Base-by-base conservation (phyloP, 805 yeast species). In the Maudiozyma saulgeensis region DNA sequence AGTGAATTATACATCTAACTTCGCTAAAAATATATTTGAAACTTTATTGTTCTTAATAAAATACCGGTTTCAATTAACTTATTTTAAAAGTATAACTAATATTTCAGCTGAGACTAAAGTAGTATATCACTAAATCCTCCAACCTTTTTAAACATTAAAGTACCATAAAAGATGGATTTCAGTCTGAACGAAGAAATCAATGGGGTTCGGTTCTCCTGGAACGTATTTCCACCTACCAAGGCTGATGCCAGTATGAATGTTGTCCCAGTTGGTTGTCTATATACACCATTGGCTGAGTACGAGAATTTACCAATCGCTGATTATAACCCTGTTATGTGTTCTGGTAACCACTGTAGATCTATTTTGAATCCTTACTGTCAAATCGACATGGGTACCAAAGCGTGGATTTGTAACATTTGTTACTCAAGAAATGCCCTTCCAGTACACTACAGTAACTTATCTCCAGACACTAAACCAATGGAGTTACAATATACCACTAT, bases 261-360 rank as follows among this genome's bases (percentile, higher is more conserved):
- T 18, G 90, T 93, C 32, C 99, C 99, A 12, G 82, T 93, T 37
- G 96, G 97, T 41, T 84, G 96, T 49, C 71, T 93, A 53, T 93
- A 89, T 73, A 90, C 97, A n/a, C 99, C 99, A 8, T 76, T 93
- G 58, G 81, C 87, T 60, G 80, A 79, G 50, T 79, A 86, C 56
- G 84, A 83, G 51, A 89, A 83, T 54, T 72, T 88, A 53, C 83
- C 87, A 16, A 70, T 86, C 47, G 88, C 91, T 49, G 79, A 79
- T 59, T 88, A 89, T 68, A 96, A 90, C 66, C 97, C 97, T 12
- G 81, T 82, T 46, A 69, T 79, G 41, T 90, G 97, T 71, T 77
- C 89, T 48, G 70, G 75, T 50, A 78, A 81, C 25, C 80, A 80
- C 51, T 93, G 99, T 75, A 82, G 87, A 55, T 82, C 90, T 5